Evolutionary conservation across 148 eudicot species (phyloP).

Genomic region (Rhododendron williamsianum): DNA sequence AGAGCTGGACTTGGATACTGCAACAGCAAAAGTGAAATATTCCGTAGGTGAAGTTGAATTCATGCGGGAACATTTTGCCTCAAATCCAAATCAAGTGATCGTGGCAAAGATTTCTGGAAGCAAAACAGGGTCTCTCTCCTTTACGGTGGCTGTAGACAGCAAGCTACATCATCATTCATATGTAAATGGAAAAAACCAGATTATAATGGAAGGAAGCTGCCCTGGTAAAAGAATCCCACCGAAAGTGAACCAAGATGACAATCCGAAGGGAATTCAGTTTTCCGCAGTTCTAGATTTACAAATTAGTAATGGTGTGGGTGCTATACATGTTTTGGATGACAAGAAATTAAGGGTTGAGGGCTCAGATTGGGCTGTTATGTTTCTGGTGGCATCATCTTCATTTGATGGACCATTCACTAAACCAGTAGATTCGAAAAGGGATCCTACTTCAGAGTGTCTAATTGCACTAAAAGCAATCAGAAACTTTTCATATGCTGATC

Average conservation of each 20-base stretch:
- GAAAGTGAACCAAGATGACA: conserved; percentile 16
- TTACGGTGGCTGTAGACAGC: conserved; percentile 63
- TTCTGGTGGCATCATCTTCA: conserved; percentile 61
- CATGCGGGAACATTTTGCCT: conserved; percentile 68
- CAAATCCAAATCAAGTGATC: conserved; percentile 75
- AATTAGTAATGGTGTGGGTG: conserved; percentile 37
- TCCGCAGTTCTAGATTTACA: conserved; percentile 56
- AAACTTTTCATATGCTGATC: conserved; percentile 45
- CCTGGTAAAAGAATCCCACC: conserved; percentile 42
- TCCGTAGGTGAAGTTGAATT: conserved; percentile 52
- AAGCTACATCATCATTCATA: conserved; percentile 46
- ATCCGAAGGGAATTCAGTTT: conserved; percentile 64
- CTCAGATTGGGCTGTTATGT: conserved; percentile 67
- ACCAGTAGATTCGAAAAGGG: conserved; percentile 55
- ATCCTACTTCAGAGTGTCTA: conserved; percentile 49
- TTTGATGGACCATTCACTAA: conserved; percentile 67
- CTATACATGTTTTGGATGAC: conserved; percentile 35
- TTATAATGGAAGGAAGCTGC: conserved; percentile 77
- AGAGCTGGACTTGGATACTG: conserved; percentile 80
- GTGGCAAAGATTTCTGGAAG: conserved; percentile 61
- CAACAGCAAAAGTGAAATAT: conserved; percentile 63
- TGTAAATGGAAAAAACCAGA: conserved; percentile 50
- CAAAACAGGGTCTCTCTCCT: conserved; percentile 57
- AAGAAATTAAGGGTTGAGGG: conserved; percentile 55
- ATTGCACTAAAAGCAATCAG: conserved; percentile 31